Evolutionary conservation across 768 basidiomycete species (phyloP), one percentile per base, ranked within the genome.

Genomic region (Hericium rajendrae): DNA sequence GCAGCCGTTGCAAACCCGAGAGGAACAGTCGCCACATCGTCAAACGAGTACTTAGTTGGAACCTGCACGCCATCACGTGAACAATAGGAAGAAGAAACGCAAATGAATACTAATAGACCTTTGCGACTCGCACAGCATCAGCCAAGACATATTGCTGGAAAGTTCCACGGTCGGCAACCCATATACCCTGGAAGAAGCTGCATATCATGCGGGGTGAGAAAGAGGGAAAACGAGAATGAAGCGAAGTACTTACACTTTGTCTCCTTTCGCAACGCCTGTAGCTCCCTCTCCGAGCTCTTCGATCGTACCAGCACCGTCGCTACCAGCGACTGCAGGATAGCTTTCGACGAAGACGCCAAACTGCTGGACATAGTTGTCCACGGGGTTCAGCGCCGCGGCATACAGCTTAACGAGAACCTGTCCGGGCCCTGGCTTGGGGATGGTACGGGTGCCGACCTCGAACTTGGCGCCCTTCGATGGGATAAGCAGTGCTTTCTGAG

Each of bases 1-100:
- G 75, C 76, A 15, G 79, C 78, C 18, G 78, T 76, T 8, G 73
- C 72, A n/a, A 82, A 60, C 1, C 71, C 80, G 2, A 78, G 66
- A 6, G 81, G 78, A 18, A 83, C 63, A 1, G 80, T 75, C 0
- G 77, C 61, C 2, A 75, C 80, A 56, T 78, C 69, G 12, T 79
- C 81, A 58, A 76, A 79, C 1, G 76, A 72, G 48, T 79, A 41
- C 41, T 70, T 73, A 6, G 69, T 65, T 1, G 81, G 81, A 40
- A 82, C 76, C 76, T 80, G 49, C 24, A 10, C 13, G 4, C 16
- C 20, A 16, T 32, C 11, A 28, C 15, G 12, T 39, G 18, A 20
- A 38, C 12, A 49, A 8, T 18, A 12, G 16, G 38, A 46, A 16
- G 13, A 32, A 16, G 22, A 5, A 26, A n/a, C 60, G 48, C 9